Conservation (phyloP, 2,329 filamentous ascomycete species). For the Cytospora piceae region DNA sequence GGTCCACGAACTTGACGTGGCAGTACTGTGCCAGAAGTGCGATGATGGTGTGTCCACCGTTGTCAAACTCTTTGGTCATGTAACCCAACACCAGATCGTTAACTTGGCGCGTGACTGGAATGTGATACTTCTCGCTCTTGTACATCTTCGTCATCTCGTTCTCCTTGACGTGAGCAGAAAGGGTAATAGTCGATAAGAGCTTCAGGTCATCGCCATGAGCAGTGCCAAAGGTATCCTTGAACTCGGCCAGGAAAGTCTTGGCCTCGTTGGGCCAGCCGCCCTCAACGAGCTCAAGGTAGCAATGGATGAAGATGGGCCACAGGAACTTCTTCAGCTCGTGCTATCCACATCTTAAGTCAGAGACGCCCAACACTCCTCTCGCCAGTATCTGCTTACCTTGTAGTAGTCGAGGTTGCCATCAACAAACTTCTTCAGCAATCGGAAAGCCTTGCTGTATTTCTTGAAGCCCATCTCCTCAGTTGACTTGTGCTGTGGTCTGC, state of each 20-base stretch:
- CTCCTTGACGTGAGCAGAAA: conserved; percentile 77
- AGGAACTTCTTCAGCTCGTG: conserved; percentile 85
- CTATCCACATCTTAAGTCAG: conserved; percentile 46
- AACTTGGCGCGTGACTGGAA: conserved; percentile 74
- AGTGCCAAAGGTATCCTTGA: conserved; percentile 71
- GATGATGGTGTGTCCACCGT: conserved; percentile 78
- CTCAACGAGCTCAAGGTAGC: conserved; percentile 77
- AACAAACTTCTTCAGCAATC: conserved; percentile 77
- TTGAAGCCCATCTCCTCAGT: conserved; percentile 73
- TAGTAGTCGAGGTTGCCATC: conserved; percentile 93
- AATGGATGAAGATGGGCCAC: conserved; percentile 95
- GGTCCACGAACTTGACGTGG: conserved; percentile 59
- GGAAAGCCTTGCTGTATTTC: conserved; percentile 78
- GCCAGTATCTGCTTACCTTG: conserved; percentile 61
- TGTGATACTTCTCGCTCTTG: conserved; percentile 81
- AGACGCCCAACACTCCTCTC: no score
- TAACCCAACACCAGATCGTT: conserved; percentile 46
- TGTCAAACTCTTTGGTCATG: conserved; percentile 77
- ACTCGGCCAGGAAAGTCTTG: conserved; percentile 71
- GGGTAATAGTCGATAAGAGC: conserved; percentile 70
- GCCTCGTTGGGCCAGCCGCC: conserved; percentile 74
- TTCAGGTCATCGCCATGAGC: conserved; percentile 82
- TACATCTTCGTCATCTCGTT: conserved; percentile 83
- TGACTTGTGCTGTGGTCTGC: conserved; percentile 68
- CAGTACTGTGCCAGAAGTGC: conserved; percentile 69